These are phyloP conservation scores for Colletotrichum magnum DNA, from an alignment of 2,329 filamentous ascomycete species.

Conservation along the genomic window DNA sequence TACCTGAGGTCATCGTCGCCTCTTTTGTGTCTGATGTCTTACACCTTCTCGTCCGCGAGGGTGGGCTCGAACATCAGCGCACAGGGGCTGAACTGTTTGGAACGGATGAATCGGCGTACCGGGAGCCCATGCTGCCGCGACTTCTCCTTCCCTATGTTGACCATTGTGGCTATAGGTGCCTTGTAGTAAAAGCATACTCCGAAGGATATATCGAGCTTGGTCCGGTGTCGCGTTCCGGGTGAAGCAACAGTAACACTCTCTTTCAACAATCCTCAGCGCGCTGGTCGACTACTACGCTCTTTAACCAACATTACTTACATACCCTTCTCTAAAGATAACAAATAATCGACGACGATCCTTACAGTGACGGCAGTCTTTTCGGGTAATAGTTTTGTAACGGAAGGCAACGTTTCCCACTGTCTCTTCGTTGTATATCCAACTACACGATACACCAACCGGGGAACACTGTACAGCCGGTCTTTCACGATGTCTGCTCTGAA, in stretches of 20 bases:
- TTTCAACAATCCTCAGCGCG: slow-evolving; percentile 27
- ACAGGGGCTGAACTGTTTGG: slow-evolving; percentile 24
- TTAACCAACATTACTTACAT: slow-evolving; percentile 9
- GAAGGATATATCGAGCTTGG: neutral
- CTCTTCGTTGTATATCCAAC: neutral
- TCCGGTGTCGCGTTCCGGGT: neutral
- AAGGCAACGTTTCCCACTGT: neutral
- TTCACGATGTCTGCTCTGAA: slow-evolving; percentile 27
- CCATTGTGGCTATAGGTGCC: neutral
- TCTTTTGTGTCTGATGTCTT: slow-evolving; percentile 38
- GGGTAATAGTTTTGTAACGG: neutral
- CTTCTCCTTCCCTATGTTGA: neutral
- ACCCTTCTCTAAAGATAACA: slow-evolving; percentile 3
- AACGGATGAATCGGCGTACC: slow-evolving; percentile 26
- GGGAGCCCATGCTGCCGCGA: slow-evolving; percentile 5
- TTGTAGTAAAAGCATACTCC: slow-evolving; percentile 16
- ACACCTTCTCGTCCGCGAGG: slow-evolving; percentile 12
- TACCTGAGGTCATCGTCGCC: slow-evolving; percentile 30
- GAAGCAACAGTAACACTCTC: slow-evolving; percentile 15
- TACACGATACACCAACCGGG: neutral
- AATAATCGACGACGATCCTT: slow-evolving; percentile 15
- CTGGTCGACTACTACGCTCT: slow-evolving; percentile 32
- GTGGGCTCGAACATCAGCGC: slow-evolving; percentile 36
- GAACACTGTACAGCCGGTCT: too few species aligned
- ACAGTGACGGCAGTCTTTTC: neutral